These are phyloP conservation scores for Nematocida homosporus DNA, from an alignment of 371 early-diverging fungal species.

Conservation along the genomic window DNA sequence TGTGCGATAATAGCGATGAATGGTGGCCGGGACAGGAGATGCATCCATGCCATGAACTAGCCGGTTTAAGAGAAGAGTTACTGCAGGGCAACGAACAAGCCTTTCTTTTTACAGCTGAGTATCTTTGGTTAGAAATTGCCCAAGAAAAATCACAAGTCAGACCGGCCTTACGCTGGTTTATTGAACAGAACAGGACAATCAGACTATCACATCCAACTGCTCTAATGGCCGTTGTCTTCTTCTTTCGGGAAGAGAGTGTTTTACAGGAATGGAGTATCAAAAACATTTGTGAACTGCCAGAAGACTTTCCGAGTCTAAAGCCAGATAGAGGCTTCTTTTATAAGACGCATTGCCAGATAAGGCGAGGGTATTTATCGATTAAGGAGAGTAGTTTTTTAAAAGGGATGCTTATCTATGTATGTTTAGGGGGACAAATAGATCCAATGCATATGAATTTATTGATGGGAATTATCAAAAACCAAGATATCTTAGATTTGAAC, in stretches of 20 bases:
- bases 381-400: slow-evolving; percentile 33
- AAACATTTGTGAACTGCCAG: slow-evolving; percentile 23
- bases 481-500: neutral
- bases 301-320: neutral
- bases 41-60: too few species aligned
- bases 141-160: slow-evolving; percentile 4
- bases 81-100: slow-evolving; percentile 12
- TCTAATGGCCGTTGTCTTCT: slow-evolving; percentile 21
- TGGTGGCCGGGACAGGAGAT: too few species aligned
- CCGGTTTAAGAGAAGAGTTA: too few species aligned
- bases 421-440: slow-evolving; percentile 21
- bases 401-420: slow-evolving; percentile 19
- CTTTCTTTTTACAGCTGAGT: slow-evolving; percentile 5
- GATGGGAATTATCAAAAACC: neutral
- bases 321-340: slow-evolving; percentile 29
- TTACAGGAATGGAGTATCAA: slow-evolving; percentile 36
- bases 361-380: neutral
- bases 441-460: slow-evolving; percentile 11
- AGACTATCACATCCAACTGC: slow-evolving; percentile 7
- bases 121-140: slow-evolving; percentile 36
- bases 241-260: slow-evolving; percentile 17
- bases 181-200: slow-evolving; percentile 11
- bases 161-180: slow-evolving; percentile 21
- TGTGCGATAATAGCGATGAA: too few species aligned
- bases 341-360: slow-evolving; percentile 10